Evolutionary conservation across 495 filamentous ascomycete species (phyloP), one percentile per base, ranked within the genome.

Genomic region (Neurospora sp.): DNA sequence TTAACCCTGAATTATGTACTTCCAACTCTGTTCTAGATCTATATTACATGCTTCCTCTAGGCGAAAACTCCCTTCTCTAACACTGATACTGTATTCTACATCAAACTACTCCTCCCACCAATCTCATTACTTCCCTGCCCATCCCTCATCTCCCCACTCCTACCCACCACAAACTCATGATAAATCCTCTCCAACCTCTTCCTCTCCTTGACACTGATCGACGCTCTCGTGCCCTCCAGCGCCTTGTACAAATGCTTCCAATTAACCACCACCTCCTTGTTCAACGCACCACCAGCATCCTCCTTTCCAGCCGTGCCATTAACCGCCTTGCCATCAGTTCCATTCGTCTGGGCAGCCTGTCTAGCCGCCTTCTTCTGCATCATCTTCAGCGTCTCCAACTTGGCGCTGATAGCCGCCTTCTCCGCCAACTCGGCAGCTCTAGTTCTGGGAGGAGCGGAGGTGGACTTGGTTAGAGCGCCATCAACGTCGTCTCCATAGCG

Each of bases 131-230:
- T 89, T 1, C 92, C 94, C 81, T 99, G 92, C 11, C 96, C 96
- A 81, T 90, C 94, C 49, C 88, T 92, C 93, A 99, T 93, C 80
- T 98, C 96, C 37, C 96, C 96, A 80, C 93, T 97, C 74, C 96
- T 87, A 9, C 93, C 94, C 8, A 91, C 91, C 5, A 97, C 88
- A 85, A 99, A 99, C 85, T 98, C 96, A 7, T 87, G 85, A 79
- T 99, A 99, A 73, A 99, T 97, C 7, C 85, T 86, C 78, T 87
- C 86, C 75, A 99, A 78, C 75, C 95, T 86, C 77, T 82, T 85
- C 77, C 90, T 86, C 83, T 99, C 96, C 38, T 92, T 84, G 3
- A 83, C 80, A 74, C 91, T 91, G 54, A 98, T 95, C 78, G 93
- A 96, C n/a, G 91, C 86, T 71, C 95, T 85, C 16, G 96, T 97